Percentiles rank a stretch among this genome's conserved stretches.
Evolutionary conservation across 2,329 filamentous ascomycete genomes (phyloP).

Genomic region (Fusarium sacchari): DNA sequence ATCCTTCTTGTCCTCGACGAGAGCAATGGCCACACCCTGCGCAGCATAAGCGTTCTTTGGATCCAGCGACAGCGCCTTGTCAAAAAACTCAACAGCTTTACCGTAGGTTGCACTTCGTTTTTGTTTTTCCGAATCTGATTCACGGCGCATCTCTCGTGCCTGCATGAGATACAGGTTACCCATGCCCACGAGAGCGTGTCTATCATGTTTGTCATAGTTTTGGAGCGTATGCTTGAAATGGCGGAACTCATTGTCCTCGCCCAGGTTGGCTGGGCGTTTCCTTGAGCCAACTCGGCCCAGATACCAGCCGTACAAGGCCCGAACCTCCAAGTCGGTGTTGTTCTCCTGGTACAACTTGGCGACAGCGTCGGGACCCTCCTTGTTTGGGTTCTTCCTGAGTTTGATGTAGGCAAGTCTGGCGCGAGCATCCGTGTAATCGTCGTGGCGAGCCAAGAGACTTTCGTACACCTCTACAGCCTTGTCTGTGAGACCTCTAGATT

Average conservation of each 20-base stretch:
- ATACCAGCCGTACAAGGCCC: slow-evolving; percentile 95
- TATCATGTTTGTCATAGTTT: slow-evolving; percentile 94
- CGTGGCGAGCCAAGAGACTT: slow-evolving; percentile 82
- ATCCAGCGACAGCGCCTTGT: slow-evolving; percentile 95
- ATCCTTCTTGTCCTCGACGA: slow-evolving; percentile 95
- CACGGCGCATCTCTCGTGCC: slow-evolving; percentile 93
- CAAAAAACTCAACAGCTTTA: slow-evolving; percentile 97
- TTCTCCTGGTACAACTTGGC: slow-evolving; percentile 87
- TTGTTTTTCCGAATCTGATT: slow-evolving; percentile 88
- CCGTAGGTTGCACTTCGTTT: slow-evolving; percentile 88
- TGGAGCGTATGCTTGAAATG: slow-evolving; percentile 97
- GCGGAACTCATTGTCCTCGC: slow-evolving; percentile 89
- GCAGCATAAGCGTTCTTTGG: slow-evolving; percentile 95
- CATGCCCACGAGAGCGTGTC: slow-evolving; percentile 97
- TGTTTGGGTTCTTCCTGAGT: slow-evolving; percentile 80
- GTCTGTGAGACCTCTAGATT: slow-evolving; percentile 81
- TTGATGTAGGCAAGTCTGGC: slow-evolving; percentile 91
- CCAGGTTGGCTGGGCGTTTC: slow-evolving; percentile 81
- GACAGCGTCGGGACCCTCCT: slow-evolving; percentile 87
- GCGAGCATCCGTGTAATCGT: slow-evolving; percentile 91
- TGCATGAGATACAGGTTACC: slow-evolving; percentile 89
- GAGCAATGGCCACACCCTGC: slow-evolving; percentile 92
- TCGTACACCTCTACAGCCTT: slow-evolving; percentile 91
- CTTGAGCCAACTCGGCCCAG: slow-evolving; percentile 82
- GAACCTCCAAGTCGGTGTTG: slow-evolving; percentile 87